Evolutionary conservation across 768 basidiomycete species (phyloP).

Genomic region (Cystoderma amianthinum): DNA sequence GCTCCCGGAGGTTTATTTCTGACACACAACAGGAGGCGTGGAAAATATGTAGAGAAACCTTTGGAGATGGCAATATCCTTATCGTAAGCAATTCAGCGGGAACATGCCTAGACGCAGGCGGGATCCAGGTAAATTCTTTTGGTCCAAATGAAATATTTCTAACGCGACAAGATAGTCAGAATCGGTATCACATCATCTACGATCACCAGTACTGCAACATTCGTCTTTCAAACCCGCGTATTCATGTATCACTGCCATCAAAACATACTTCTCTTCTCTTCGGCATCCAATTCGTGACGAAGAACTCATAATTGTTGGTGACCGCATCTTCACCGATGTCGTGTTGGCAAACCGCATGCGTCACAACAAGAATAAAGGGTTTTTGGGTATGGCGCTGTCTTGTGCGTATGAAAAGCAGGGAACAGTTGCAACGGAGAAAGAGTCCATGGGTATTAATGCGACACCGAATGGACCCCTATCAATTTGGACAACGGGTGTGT

Average conservation of each 20-base stretch:
- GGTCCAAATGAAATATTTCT: background rate
- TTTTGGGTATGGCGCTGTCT: conserved; percentile 8
- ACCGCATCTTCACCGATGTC: conserved; percentile 89
- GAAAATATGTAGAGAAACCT: conserved; percentile 61
- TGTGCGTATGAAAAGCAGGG: conserved; percentile 18
- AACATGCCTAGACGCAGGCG: conserved; percentile 66
- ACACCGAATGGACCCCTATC: conserved; percentile 45
- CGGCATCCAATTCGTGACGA: conserved; percentile 47
- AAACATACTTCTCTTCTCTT: conserved; percentile 66
- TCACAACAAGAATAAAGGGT: conserved; percentile 5
- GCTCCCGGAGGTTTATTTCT: too few species aligned
- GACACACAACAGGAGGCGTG: conserved; percentile 72
- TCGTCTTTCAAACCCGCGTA: conserved; percentile 71
- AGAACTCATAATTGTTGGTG: conserved; percentile 80
- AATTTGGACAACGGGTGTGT: conserved; percentile 66
- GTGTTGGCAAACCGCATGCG: conserved; percentile 78
- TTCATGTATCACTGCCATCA: conserved; percentile 66
- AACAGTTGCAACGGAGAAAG: conserved; percentile 17
- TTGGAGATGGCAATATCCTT: conserved; percentile 75
- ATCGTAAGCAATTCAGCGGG: conserved; percentile 96
- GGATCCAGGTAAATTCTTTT: conserved; percentile 60
- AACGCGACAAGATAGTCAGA: conserved; percentile 61
- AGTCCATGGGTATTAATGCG: conserved; percentile 6
- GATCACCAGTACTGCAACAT: conserved; percentile 81
- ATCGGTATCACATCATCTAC: conserved; percentile 70